These are phyloP conservation scores for Nematodospora valgi DNA, from an alignment of 805 yeast species.

Conservation along the genomic window DNA sequence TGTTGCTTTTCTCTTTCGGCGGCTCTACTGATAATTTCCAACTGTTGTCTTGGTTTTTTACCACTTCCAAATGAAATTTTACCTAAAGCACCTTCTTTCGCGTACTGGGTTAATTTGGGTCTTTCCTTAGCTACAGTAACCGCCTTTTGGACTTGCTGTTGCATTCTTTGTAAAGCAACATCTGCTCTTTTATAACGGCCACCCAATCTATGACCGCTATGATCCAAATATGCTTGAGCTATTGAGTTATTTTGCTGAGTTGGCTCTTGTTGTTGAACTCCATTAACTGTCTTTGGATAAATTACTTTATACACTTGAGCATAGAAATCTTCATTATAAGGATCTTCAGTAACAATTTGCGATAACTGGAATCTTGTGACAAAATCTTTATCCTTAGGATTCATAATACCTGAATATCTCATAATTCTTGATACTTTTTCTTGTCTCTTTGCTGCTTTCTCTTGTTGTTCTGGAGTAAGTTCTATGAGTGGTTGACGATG, in stretches of 20 bases:
- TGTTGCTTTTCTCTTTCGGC: conserved; percentile 43
- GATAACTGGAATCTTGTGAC: conserved; percentile 92
- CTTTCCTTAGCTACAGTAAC: conserved; percentile 92
- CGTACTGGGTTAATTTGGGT: conserved; percentile 62
- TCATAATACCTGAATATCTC: conserved; percentile 90
- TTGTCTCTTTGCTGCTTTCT: conserved; percentile 61
- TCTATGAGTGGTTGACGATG: conserved; percentile 28
- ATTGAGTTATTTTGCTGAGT: conserved; percentile 65
- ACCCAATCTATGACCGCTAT: conserved; percentile 86
- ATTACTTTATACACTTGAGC: conserved; percentile 80
- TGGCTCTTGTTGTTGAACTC: conserved; percentile 38
- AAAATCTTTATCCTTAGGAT: conserved; percentile 93
- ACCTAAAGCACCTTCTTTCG: conserved; percentile 86
- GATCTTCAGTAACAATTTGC: conserved; percentile 95
- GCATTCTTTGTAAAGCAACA: conserved; percentile 94
- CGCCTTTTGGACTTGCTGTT: conserved; percentile 95
- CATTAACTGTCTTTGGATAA: conserved; percentile 70
- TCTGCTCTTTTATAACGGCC: conserved; percentile 83
- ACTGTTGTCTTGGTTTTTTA: conserved; percentile 83
- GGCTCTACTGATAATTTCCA: conserved; percentile 58
- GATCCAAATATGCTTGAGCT: conserved; percentile 89
- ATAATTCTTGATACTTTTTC: conserved; percentile 72
- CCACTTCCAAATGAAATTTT: conserved; percentile 75
- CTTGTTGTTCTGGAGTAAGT: conserved; percentile 70
- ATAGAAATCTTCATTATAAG: conserved; percentile 94